Percentiles rank a stretch among this genome's conserved stretches.
These are phyloP conservation scores for Solanum peruvianum DNA, from an alignment of 257 asterid genomes.

Conservation along the genomic window DNA sequence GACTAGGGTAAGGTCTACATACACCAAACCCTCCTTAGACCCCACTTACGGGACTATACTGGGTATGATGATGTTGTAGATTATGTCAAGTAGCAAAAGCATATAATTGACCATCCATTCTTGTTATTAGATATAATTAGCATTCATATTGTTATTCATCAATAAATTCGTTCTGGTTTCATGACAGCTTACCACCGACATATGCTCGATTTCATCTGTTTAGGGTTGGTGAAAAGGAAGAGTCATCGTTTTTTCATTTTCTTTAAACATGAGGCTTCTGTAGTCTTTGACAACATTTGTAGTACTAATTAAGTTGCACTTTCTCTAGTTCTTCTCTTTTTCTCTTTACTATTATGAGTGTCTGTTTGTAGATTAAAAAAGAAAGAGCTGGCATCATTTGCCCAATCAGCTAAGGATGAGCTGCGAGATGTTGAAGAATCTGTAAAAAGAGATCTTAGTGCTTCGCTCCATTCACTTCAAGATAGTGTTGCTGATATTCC, in stretches of 20 bases:
- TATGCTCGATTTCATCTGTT: background rate
- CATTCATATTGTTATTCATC: background rate
- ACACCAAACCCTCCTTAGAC: background rate
- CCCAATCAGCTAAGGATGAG: slow-evolving; percentile 38
- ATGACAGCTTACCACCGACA: background rate
- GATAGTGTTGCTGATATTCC: slow-evolving; percentile 6
- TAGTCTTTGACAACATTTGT: background rate
- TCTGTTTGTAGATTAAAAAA: slow-evolving; percentile 46
- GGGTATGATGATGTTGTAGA: background rate
- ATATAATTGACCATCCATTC: background rate
- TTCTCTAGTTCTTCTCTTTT: background rate
- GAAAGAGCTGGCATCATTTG: slow-evolving; percentile 67
- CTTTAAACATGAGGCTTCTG: background rate
- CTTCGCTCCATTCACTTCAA: slow-evolving; percentile 1
- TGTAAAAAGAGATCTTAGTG: slow-evolving; percentile 9
- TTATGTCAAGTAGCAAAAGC: background rate
- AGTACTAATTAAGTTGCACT: background rate
- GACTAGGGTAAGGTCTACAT: background rate
- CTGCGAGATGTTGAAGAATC: slow-evolving; percentile 18
- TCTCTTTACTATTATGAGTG: slow-evolving; percentile 1
- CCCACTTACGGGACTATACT: background rate
- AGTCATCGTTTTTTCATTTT: background rate
- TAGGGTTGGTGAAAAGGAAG: background rate
- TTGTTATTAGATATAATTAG: background rate
- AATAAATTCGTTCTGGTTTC: background rate